Percentiles rank a stretch among this genome's conserved stretches.
Evolutionary conservation across 371 early-diverging fungal species (phyloP).

Genomic region (Paraphysoderma sedebokerense): DNA sequence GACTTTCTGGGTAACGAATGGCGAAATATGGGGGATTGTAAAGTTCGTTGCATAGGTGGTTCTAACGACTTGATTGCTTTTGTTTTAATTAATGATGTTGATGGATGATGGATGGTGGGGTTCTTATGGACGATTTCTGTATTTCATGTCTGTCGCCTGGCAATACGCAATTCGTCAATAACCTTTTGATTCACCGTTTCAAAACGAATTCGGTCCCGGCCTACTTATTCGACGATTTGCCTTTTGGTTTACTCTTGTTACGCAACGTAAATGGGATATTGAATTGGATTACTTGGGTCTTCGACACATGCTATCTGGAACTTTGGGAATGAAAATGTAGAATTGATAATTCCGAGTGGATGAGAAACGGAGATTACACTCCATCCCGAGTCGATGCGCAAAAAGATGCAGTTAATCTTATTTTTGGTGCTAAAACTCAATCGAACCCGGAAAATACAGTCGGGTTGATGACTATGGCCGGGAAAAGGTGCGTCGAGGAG

Average conservation of each 20-base stretch:
- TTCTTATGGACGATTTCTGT: neutral
- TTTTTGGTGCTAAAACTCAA: constrained; percentile 83
- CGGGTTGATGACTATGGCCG: constrained; percentile 91
- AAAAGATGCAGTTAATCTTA: constrained; percentile 78
- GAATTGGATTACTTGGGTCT: too few relatives aligned
- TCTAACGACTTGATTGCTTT: too few relatives aligned
- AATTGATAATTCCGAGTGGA: constrained; percentile 97
- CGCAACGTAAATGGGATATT: neutral
- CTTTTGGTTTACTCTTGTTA: neutral
- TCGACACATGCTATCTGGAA: neutral
- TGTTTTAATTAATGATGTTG: neutral
- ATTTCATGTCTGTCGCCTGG: neutral
- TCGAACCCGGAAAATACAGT: constrained; percentile 92
- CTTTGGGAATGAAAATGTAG: constrained; percentile 16
- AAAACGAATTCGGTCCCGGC: neutral
- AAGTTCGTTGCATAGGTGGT: too few relatives aligned
- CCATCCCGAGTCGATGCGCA: constrained; percentile 91
- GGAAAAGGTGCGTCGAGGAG: constrained; percentile 53
- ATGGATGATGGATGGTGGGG: too few relatives aligned
- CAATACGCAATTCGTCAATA: neutral
- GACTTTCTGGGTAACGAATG: too few relatives aligned
- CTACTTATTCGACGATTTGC: neutral
- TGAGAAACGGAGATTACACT: constrained; percentile 96
- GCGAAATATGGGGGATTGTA: too few relatives aligned
- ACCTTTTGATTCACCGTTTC: too few relatives aligned